A percentile compares a stretch with the other conserved stretches of the same genome.
Conservation (phyloP, 768 basidiomycete species). For the Lentinula lateritia region DNA sequence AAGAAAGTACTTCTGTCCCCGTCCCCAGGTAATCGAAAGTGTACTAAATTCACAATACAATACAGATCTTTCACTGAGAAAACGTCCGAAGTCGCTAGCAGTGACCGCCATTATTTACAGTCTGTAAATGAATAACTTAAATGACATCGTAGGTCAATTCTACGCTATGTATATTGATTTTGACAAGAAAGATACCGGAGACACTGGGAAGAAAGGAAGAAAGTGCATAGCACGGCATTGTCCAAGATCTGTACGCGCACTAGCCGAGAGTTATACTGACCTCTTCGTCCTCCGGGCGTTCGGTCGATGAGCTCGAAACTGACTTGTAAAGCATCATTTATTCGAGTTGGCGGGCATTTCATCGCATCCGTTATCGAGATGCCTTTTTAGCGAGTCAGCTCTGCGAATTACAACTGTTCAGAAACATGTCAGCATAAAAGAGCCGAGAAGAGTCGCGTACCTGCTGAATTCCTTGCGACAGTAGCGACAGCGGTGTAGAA, state of each 20-base stretch:
- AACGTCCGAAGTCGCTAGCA: not conserved
- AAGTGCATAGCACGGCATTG: not conserved
- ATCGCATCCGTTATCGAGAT: conserved; percentile 70
- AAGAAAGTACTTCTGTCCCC: too few species aligned
- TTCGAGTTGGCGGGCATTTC: not conserved
- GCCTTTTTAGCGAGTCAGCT: conserved; percentile 62
- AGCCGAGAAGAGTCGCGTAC: conserved; percentile 18
- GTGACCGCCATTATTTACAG: not conserved
- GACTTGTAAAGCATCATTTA: not conserved
- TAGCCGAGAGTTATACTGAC: not conserved
- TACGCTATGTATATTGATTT: not conserved
- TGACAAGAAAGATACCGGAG: not conserved
- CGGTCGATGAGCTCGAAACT: not conserved
- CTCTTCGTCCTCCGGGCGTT: not conserved
- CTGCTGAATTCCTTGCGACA: conserved; percentile 80
- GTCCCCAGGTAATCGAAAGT: too few species aligned
- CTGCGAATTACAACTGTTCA: not conserved
- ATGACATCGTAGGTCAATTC: too few species aligned
- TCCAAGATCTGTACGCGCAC: not conserved
- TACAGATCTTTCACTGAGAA: not conserved
- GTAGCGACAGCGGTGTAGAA: conserved; percentile 63
- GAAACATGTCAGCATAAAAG: not conserved
- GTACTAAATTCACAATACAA: not conserved
- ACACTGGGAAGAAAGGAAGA: not conserved
- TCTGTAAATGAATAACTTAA: not conserved